Evolutionary conservation across 2,329 filamentous ascomycete genomes (phyloP), one percentile per base, ranked within the genome.

Genomic region (Ceratocystiopsis sp.): DNA sequence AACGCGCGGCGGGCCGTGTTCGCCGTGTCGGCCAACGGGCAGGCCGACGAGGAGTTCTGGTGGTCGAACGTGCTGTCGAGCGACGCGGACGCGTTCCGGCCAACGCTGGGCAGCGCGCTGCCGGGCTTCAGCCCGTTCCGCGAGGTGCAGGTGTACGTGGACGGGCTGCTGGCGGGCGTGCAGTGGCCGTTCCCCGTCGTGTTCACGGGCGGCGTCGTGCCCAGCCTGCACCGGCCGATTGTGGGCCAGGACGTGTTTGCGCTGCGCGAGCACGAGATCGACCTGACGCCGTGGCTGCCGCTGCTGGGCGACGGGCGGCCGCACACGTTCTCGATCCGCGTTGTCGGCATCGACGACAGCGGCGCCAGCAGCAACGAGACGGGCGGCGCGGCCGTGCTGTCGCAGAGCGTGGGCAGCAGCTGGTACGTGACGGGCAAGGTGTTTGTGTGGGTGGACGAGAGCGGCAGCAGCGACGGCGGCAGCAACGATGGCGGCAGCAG

Each of bases 111-210:
- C 4, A 75, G 73, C 13, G 59, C 61, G 2, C 64, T 85, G 0
- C 73, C 74, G 19, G 84, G 81, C 0, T 75, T 74, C 51, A 79
- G 79, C 6, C 75, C 82, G 1, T 89, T 83, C 56, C 75, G 84
- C 18, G 84, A 93, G 60, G 68, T 91, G 1, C 82, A 87, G 51
- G 63, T 91, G 1, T 64, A 72, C 37, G 82, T 93, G 42, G 84
- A 93, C 53, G 80, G 72, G 1, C 61, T 69, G 16, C 59, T 89
- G 18, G 81, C 80, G 1, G 84, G 84, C 2, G 75, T 86, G 2
- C 71, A 75, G 32, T 91, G 81, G 82, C 85, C 84, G 1, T 89
- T 83, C 52, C 83, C 84, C 0, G 69, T 85, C 16, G 78, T 93
- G 40, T 89, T 87, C 52, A 87, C 84, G 0, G 84, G 85, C 3